A percentile compares a stretch with the other conserved stretches of the same genome.
These are phyloP conservation scores for Galeopsis tetrahit DNA, from an alignment of 257 asterid genomes.

Conservation along the genomic window DNA sequence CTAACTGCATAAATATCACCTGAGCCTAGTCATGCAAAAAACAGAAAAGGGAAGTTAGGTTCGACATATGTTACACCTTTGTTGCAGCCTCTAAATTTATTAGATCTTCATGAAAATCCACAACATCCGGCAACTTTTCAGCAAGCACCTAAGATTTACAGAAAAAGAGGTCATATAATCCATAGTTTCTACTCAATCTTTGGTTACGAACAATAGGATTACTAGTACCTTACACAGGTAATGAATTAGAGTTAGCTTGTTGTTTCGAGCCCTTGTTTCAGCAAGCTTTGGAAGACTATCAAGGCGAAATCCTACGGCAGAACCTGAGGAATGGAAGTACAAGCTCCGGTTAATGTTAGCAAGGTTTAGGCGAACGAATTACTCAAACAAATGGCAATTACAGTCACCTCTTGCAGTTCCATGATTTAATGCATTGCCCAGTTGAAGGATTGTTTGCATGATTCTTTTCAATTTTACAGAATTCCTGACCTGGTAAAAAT, in stretches of 20 bases:
- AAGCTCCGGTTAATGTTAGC: slow-evolving; percentile 7
- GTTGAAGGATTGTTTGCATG: slow-evolving; percentile 78
- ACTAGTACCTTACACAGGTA: slow-evolving; percentile 79
- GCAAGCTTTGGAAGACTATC: slow-evolving; percentile 90
- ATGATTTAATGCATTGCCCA: slow-evolving; percentile 89
- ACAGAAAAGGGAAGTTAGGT: not conserved
- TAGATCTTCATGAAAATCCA: slow-evolving; percentile 74
- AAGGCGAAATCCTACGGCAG: slow-evolving; percentile 90
- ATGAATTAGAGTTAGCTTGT: slow-evolving; percentile 89
- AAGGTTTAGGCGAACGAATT: not conserved
- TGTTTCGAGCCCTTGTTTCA: slow-evolving; percentile 81
- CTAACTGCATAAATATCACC: slow-evolving; percentile 29
- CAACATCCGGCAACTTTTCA: slow-evolving; percentile 73
- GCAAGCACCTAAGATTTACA: slow-evolving; percentile 61
- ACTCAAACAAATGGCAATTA: not conserved
- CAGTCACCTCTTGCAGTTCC: slow-evolving; percentile 90
- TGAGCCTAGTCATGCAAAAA: not conserved
- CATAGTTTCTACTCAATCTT: not conserved
- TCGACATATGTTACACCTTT: slow-evolving; percentile 53
- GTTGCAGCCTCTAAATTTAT: slow-evolving; percentile 72
- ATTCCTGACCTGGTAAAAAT: slow-evolving; percentile 66
- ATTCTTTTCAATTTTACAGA: slow-evolving; percentile 81
- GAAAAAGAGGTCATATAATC: slow-evolving; percentile 12
- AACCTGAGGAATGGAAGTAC: slow-evolving; percentile 53
- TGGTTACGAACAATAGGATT: not conserved